A percentile compares a stretch with the other conserved stretches of the same genome.
phyloP scores from a whole-genome alignment of 176 grass and related monocot genomes.

The Ampelocalamus luodianensis region DNA sequence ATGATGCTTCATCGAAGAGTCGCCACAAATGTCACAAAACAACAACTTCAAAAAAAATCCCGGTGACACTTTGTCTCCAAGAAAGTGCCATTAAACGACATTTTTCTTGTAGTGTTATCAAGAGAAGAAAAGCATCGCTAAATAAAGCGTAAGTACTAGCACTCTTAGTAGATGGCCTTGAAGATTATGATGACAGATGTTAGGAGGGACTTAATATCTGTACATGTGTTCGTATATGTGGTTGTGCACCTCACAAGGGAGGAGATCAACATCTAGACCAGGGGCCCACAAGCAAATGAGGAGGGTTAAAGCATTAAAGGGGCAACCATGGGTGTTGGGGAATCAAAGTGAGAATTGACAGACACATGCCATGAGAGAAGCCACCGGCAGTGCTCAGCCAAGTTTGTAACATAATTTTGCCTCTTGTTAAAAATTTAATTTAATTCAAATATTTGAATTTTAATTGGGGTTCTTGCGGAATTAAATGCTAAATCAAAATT shows the following conservation, averaged over 20 bases:
- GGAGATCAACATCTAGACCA: constrained; percentile 6
- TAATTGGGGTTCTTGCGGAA: no score
- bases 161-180: neutral
- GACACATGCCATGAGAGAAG: neutral
- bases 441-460: no score
- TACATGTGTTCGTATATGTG: no score
- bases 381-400: constrained; percentile 24
- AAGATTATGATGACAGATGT: constrained; percentile 1
- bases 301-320: constrained; percentile 17
- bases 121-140: no score
- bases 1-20: no score
- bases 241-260: constrained; percentile 9
- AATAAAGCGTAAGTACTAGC: no score
- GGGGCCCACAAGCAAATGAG: neutral
- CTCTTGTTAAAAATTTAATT: no score
- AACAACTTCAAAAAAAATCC: neutral
- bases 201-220: neutral
- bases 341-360: constrained; percentile 21
- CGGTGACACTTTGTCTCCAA: neutral
- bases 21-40: neutral
- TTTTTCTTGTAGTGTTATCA: neutral
- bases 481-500: no score
- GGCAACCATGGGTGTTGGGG: neutral
- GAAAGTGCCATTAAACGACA: neutral
- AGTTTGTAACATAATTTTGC: neutral